Percentiles rank a stretch among this genome's conserved stretches.
These are phyloP conservation scores for Penicillium cosmopolitanum DNA, from an alignment of 495 filamentous ascomycete species.

Conservation along the genomic window DNA sequence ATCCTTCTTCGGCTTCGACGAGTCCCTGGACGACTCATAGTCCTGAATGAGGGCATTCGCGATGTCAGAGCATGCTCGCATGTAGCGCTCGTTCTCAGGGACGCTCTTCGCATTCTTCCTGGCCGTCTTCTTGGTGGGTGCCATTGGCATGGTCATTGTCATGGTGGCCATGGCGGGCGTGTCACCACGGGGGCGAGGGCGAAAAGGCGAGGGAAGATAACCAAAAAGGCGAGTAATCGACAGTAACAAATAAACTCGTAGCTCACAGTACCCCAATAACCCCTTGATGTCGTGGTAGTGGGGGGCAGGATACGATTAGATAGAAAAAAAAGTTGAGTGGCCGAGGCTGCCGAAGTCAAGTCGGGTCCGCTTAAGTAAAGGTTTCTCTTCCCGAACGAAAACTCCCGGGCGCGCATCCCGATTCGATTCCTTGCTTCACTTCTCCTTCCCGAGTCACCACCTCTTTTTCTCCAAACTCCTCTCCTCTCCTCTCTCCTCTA, in stretches of 20 bases:
- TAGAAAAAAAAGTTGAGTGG: slow-evolving; percentile 19
- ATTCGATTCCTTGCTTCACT: slow-evolving; percentile 25
- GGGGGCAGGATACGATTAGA: slow-evolving; percentile 24
- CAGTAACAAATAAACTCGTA: neutral
- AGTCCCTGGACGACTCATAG: slow-evolving; percentile 76
- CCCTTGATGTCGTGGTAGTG: slow-evolving; percentile 13
- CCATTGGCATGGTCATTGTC: slow-evolving; percentile 58
- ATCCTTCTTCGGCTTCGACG: slow-evolving; percentile 73
- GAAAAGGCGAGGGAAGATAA: slow-evolving; percentile 1
- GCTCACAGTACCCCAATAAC: neutral
- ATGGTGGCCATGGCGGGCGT: slow-evolving; percentile 59
- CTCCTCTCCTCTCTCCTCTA: slow-evolving; percentile 28
- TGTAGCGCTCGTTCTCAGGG: slow-evolving; percentile 90
- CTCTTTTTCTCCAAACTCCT: slow-evolving; percentile 17
- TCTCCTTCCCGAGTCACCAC: slow-evolving; percentile 27
- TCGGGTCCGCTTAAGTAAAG: slow-evolving; percentile 50
- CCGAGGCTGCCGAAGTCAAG: slow-evolving; percentile 39
- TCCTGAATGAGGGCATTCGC: slow-evolving; percentile 92
- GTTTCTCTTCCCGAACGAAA: slow-evolving; percentile 47
- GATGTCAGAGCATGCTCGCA: slow-evolving; percentile 93
- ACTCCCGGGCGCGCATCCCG: slow-evolving; percentile 39
- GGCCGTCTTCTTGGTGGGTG: slow-evolving; percentile 47
- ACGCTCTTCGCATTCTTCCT: slow-evolving; percentile 75
- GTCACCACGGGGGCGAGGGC: slow-evolving; percentile 6
- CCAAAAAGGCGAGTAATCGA: neutral